phyloP scores from a whole-genome alignment of 2,329 filamentous ascomycete genomes.

The Aspergillus caelatus region DNA sequence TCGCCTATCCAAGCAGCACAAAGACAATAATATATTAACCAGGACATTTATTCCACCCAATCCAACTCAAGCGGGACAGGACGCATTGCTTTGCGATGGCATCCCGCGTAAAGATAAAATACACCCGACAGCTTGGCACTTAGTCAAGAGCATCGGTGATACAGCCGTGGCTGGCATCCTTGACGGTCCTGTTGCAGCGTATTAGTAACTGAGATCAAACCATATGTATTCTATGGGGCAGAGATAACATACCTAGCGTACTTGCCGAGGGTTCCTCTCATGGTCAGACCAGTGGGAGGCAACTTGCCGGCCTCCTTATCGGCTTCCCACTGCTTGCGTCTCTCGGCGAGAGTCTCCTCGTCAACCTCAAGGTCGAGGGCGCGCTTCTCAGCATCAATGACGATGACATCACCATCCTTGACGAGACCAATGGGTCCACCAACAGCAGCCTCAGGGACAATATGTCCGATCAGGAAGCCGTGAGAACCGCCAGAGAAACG shows the following conservation, averaged over 20 bases:
- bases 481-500: slow-evolving; percentile 69
- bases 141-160: slow-evolving; percentile 48
- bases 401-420: slow-evolving; percentile 76
- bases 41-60: neutral
- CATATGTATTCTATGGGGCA: neutral
- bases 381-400: slow-evolving; percentile 78
- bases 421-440: slow-evolving; percentile 84
- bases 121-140: slow-evolving; percentile 12
- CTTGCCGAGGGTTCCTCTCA: slow-evolving; percentile 70
- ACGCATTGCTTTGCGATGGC: neutral
- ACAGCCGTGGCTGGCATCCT: slow-evolving; percentile 52
- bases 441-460: slow-evolving; percentile 83
- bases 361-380: slow-evolving; percentile 67
- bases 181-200: slow-evolving; percentile 35
- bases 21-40: neutral
- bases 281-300: slow-evolving; percentile 57
- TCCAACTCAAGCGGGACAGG: neutral
- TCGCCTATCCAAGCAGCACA: slow-evolving; percentile 3
- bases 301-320: slow-evolving; percentile 41
- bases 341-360: slow-evolving; percentile 63
- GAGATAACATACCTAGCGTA: slow-evolving; percentile 56
- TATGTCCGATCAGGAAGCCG: slow-evolving; percentile 85
- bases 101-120: slow-evolving; percentile 5
- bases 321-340: slow-evolving; percentile 63
- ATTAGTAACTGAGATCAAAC: slow-evolving; percentile 1